Conservation (phyloP, 2,329 filamentous ascomycete species). For the Neopestalotiopsis clavispora region DNA sequence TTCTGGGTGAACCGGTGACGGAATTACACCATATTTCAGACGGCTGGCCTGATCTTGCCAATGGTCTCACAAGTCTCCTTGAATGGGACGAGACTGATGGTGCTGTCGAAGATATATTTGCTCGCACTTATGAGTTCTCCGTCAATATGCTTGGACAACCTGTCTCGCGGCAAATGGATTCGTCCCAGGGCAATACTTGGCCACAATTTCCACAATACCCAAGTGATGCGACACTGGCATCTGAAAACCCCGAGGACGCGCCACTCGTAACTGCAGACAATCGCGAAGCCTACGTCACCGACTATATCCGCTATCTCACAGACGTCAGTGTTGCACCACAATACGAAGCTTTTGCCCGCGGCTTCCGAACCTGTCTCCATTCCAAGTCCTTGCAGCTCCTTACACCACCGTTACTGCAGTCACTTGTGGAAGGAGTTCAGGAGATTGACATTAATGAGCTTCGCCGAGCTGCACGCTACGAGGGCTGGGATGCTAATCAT, state of each 20-base stretch:
- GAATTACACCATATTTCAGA: constrained; percentile 80
- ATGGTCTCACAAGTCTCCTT: constrained; percentile 73
- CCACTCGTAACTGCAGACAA: constrained; percentile 82
- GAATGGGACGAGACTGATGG: constrained; percentile 79
- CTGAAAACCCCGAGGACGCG: constrained; percentile 57
- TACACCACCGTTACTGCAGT: constrained; percentile 72
- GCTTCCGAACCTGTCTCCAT: constrained; percentile 79
- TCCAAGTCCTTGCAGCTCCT: constrained; percentile 75
- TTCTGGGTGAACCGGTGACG: constrained; percentile 72
- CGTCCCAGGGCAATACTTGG: constrained; percentile 49
- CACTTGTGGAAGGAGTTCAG: constrained; percentile 81
- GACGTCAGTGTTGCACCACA: constrained; percentile 78
- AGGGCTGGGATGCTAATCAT: constrained; percentile 76
- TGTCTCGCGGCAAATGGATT: constrained; percentile 61
- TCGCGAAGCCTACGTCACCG: constrained; percentile 76
- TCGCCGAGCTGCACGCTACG: constrained; percentile 74
- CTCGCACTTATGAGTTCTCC: constrained; percentile 86
- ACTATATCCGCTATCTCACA: constrained; percentile 86
- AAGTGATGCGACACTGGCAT: constrained; percentile 31
- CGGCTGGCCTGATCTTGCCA: constrained; percentile 84
- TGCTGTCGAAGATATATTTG: constrained; percentile 80
- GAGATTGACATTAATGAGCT: constrained; percentile 80
- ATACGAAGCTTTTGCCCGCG: constrained; percentile 78
- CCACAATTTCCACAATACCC: constrained; percentile 51
- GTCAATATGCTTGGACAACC: constrained; percentile 61